Percentiles rank a stretch among this genome's conserved stretches.
phyloP scores from a whole-genome alignment of 495 filamentous ascomycete species.

The Penicillium fimorum region DNA sequence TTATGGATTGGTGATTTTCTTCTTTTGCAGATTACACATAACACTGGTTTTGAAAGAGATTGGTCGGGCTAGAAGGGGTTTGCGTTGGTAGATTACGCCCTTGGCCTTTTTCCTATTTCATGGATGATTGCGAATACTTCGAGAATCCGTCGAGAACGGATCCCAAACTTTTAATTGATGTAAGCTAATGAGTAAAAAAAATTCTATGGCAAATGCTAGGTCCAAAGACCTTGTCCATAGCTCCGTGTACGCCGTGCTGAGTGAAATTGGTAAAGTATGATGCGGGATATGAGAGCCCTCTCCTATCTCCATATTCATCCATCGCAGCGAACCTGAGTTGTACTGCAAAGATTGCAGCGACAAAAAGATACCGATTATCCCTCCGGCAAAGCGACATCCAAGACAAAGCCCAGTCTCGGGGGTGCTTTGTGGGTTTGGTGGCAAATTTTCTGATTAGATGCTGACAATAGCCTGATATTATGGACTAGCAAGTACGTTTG shows the following conservation, averaged over 20 bases:
- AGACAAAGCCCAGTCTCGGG: constrained; percentile 2
- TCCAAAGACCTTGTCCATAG: constrained; percentile 17
- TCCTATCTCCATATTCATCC: background rate
- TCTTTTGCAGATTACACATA: background rate
- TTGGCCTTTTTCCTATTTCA: background rate
- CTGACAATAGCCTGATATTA: background rate
- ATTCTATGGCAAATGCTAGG: constrained; percentile 10
- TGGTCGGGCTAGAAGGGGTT: background rate
- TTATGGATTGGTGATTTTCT: background rate
- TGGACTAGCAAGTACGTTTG: constrained; percentile 3
- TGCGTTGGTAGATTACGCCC: background rate
- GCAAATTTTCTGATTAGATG: background rate
- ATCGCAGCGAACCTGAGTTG: background rate
- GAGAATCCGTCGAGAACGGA: background rate
- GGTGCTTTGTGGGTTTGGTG: background rate
- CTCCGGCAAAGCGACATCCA: background rate
- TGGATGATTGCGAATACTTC: background rate
- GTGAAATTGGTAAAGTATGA: constrained; percentile 16
- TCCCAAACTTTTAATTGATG: constrained; percentile 23
- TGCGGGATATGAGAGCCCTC: background rate
- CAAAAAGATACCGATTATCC: background rate
- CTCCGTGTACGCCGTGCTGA: constrained; percentile 34
- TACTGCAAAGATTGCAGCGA: background rate
- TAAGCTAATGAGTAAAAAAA: constrained; percentile 20
- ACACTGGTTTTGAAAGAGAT: background rate